phyloP scores from a whole-genome alignment of 2,329 filamentous ascomycete species.

The Colletotrichum tanaceti region DNA sequence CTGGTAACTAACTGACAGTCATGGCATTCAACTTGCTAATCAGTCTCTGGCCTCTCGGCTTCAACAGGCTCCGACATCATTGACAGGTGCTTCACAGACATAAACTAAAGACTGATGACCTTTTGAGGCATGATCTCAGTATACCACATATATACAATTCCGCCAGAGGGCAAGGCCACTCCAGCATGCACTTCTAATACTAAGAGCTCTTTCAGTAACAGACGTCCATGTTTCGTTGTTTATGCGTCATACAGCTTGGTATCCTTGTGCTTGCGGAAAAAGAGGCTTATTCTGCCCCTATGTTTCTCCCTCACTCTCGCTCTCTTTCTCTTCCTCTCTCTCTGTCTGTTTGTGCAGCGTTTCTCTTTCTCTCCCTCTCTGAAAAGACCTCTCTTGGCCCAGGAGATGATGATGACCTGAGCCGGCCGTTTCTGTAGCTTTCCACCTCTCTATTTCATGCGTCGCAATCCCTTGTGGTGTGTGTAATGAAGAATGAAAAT shows the following conservation, averaged over 20 bases:
- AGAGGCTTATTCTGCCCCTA: not conserved
- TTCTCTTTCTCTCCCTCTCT: not conserved
- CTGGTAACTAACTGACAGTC: too few species aligned
- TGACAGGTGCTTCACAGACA: not conserved
- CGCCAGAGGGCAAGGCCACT: conserved; percentile 11
- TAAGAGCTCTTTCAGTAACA: conserved; percentile 9
- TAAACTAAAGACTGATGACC: not conserved
- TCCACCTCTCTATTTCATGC: conserved; percentile 39
- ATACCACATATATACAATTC: conserved; percentile 37
- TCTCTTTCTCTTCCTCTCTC: not conserved
- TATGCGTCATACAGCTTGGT: conserved; percentile 14
- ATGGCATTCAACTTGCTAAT: too few species aligned
- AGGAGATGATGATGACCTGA: conserved; percentile 13
- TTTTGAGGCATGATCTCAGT: not conserved
- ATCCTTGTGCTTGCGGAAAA: conserved; percentile 14
- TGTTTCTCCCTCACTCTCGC: not conserved
- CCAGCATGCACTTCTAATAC: conserved; percentile 28
- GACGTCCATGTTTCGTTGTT: conserved; percentile 17
- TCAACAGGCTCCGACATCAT: not conserved
- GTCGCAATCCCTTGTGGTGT: conserved; percentile 29
- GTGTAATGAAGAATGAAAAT: conserved; percentile 26
- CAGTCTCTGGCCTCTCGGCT: not conserved
- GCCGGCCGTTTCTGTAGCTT: conserved; percentile 37
- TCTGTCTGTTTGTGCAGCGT: not conserved
- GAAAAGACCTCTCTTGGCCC: conserved; percentile 16